Conservation (phyloP, 2,329 filamentous ascomycete genomes). For the Phaeosphaeriaceae sp. region DNA sequence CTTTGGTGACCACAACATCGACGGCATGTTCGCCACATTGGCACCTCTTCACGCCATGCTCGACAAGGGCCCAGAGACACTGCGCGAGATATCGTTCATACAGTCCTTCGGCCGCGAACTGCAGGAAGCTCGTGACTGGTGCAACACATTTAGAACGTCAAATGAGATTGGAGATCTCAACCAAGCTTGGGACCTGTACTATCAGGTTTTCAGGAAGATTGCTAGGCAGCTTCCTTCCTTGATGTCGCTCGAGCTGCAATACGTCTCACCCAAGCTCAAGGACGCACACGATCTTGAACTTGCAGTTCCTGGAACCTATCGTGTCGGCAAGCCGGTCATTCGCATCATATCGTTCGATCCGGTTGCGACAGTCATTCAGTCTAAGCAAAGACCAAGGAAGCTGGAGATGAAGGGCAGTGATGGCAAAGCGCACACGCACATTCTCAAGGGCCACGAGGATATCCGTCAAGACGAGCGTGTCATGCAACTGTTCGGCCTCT, state of each 20-base stretch:
- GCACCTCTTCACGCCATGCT: slow-evolving; percentile 91
- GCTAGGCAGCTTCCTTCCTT: slow-evolving; percentile 91
- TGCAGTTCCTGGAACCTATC: slow-evolving; percentile 94
- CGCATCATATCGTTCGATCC: slow-evolving; percentile 89
- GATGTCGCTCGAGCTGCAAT: slow-evolving; percentile 90
- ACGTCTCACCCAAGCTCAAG: slow-evolving; percentile 94
- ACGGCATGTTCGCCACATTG: slow-evolving; percentile 93
- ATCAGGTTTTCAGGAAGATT: slow-evolving; percentile 97
- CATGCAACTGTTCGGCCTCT: slow-evolving; percentile 98
- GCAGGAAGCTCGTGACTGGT: slow-evolving; percentile 95
- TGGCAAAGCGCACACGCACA: slow-evolving; percentile 83
- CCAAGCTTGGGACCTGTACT: slow-evolving; percentile 98
- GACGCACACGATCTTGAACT: slow-evolving; percentile 85
- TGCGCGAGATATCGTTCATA: slow-evolving; percentile 95
- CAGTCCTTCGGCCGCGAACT: slow-evolving; percentile 97
- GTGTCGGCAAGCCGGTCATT: slow-evolving; percentile 79
- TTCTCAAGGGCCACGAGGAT: slow-evolving; percentile 98
- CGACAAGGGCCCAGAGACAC: slow-evolving; percentile 87
- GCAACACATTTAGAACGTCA: slow-evolving; percentile 87
- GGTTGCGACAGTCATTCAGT: slow-evolving; percentile 90
- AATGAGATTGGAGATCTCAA: slow-evolving; percentile 93
- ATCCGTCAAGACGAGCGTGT: slow-evolving; percentile 98
- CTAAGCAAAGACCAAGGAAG: slow-evolving; percentile 93
- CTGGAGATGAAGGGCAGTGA: slow-evolving; percentile 89
- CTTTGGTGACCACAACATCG: slow-evolving; percentile 96